phyloP scores from a whole-genome alignment of 768 basidiomycete species.

The Panaeolus papilionaceus region DNA sequence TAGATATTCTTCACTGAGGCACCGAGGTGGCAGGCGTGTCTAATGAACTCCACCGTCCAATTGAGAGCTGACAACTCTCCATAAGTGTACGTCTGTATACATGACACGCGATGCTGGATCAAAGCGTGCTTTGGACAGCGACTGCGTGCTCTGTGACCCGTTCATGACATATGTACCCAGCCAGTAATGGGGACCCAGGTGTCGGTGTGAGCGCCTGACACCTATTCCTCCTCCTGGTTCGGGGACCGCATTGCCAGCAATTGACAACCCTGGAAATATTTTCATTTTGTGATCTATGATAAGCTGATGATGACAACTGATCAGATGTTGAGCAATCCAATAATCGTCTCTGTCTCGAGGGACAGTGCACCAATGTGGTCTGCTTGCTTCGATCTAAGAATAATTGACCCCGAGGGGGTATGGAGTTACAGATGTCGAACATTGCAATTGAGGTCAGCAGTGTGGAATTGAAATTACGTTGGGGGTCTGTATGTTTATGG shows the following conservation, averaged over 20 bases:
- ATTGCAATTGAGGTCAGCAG: neutral
- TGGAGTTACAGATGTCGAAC: neutral
- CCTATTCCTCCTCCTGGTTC: neutral
- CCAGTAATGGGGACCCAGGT: conserved; percentile 1
- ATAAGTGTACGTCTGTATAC: neutral
- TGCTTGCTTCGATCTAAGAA: conserved; percentile 7
- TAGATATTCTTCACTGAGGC: neutral
- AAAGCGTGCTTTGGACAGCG: conserved; percentile 6
- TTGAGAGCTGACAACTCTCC: neutral
- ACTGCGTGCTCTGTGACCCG: neutral
- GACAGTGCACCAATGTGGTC: neutral
- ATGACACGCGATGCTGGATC: neutral
- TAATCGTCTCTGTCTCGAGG: neutral
- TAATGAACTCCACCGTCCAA: conserved; percentile 1
- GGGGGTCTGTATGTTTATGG: neutral
- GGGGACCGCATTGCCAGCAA: neutral
- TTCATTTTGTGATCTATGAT: neutral
- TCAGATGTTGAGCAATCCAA: conserved; percentile 3
- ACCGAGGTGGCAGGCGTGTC: conserved; percentile 13
- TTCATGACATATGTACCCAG: neutral
- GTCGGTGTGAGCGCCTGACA: conserved; percentile 8
- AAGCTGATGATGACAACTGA: neutral
- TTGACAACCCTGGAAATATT: conserved; percentile 1
- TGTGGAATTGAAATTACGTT: neutral
- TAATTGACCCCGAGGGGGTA: conserved; percentile 1